Evolutionary conservation across 805 yeast species (phyloP).

Genomic region (Cyberlindnera mississippiensis): DNA sequence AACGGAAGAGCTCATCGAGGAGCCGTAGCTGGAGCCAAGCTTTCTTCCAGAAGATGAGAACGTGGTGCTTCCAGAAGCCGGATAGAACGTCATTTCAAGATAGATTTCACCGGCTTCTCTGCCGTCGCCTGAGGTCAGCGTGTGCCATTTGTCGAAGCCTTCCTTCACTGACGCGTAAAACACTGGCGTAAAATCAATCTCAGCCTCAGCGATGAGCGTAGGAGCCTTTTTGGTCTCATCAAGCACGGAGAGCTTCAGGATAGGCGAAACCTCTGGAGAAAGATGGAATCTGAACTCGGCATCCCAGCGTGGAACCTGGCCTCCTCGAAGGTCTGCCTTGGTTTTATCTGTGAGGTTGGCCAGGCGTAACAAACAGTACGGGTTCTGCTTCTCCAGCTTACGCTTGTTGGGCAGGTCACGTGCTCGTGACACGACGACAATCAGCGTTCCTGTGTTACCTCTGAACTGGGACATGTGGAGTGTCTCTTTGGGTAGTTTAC

Average conservation of each 20-base stretch:
- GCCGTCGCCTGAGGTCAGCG: conserved; percentile 52
- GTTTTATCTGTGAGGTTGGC: conserved; percentile 82
- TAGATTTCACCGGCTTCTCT: conserved; percentile 85
- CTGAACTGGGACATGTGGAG: conserved; percentile 29
- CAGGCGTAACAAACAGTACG: conserved; percentile 78
- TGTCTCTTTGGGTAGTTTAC: no score
- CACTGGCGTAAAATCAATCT: conserved; percentile 72
- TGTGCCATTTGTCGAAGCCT: conserved; percentile 86
- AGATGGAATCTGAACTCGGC: conserved; percentile 67
- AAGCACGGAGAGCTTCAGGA: conserved; percentile 66
- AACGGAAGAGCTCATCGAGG: conserved; percentile 1
- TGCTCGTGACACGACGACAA: conserved; percentile 75
- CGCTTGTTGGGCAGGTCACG: conserved; percentile 83
- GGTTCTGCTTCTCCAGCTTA: conserved; percentile 89
- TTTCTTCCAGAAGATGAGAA: conserved; percentile 6
- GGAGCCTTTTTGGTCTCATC: conserved; percentile 88
- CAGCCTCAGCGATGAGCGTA: conserved; percentile 77
- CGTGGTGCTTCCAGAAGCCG: conserved; percentile 34
- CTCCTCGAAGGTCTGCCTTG: conserved; percentile 76
- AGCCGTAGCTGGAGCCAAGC: conserved; percentile 6
- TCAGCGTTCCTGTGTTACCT: conserved; percentile 48
- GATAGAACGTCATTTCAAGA: conserved; percentile 89
- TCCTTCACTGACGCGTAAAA: conserved; percentile 61
- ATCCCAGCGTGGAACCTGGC: conserved; percentile 91
- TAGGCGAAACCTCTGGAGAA: conserved; percentile 57